Conservation (phyloP, 106 monocot species). For the Gastrodia elata region DNA sequence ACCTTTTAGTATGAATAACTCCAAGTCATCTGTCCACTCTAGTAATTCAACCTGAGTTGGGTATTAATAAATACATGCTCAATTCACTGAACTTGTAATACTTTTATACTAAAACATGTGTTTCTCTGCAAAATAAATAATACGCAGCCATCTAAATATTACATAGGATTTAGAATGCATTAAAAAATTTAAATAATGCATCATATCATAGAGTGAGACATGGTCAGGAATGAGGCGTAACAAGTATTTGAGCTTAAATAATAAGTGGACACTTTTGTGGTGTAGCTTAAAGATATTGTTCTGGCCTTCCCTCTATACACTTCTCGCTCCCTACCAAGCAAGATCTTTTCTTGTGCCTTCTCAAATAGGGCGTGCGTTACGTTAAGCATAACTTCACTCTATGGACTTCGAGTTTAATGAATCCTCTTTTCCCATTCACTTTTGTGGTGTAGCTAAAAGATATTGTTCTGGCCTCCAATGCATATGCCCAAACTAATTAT, state of each 20-base stretch:
- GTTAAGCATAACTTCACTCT: background rate
- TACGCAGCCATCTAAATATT: background rate
- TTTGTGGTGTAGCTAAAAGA: background rate
- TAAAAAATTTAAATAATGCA: background rate
- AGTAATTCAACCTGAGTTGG: constrained; percentile 59
- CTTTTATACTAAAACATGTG: background rate
- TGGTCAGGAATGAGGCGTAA: background rate
- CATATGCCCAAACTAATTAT: background rate
- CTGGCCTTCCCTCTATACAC: too few relatives aligned
- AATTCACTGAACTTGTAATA: background rate
- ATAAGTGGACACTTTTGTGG: too few relatives aligned
- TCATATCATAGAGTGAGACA: background rate
- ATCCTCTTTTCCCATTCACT: background rate
- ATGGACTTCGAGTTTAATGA: background rate
- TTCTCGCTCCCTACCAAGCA: too few relatives aligned
- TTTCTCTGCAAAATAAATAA: background rate
- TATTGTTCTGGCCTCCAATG: background rate
- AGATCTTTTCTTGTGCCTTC: too few relatives aligned
- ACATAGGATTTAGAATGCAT: too few relatives aligned
- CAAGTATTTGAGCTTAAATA: background rate
- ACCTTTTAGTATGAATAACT: constrained; percentile 82
- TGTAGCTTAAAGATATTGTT: too few relatives aligned
- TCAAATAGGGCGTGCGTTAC: too few relatives aligned
- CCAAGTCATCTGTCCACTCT: constrained; percentile 98
- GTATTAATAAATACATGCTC: background rate